Conservation (phyloP, 208 protist species). For the Trypanosoma melophagium region DNA sequence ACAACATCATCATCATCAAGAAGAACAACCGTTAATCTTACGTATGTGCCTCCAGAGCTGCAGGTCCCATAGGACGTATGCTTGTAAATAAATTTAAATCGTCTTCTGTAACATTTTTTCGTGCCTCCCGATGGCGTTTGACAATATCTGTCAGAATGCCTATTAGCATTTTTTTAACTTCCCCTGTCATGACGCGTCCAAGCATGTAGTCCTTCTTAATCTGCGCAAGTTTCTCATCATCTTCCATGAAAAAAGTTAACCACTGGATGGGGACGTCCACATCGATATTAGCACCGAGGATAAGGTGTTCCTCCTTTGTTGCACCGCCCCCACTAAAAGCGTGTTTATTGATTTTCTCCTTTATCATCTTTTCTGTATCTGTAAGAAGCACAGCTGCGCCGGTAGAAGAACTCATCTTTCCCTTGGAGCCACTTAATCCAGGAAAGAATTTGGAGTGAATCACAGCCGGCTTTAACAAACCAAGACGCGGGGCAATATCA, state of each 20-base stretch:
- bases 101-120: slow-evolving; percentile 89
- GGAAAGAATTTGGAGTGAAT: slow-evolving; percentile 99
- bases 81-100: slow-evolving; percentile 70
- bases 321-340: slow-evolving; percentile 98
- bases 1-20: too few relatives aligned
- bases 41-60: background rate
- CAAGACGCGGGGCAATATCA: slow-evolving; percentile 96
- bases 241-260: slow-evolving; percentile 98
- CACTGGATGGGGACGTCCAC: slow-evolving; percentile 97
- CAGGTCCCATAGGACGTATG: slow-evolving; percentile 66
- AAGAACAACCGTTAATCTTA: background rate
- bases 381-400: slow-evolving; percentile 96
- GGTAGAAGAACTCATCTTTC: slow-evolving; percentile 98
- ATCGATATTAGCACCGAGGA: slow-evolving; percentile 92
- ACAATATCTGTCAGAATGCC: slow-evolving; percentile 87
- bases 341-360: slow-evolving; percentile 96
- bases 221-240: slow-evolving; percentile 92
- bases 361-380: slow-evolving; percentile 95
- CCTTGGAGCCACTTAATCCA: slow-evolving; percentile 94
- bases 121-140: slow-evolving; percentile 85
- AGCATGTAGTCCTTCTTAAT: slow-evolving; percentile 90
- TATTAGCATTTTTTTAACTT: slow-evolving; percentile 97
- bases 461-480: slow-evolving; percentile 95
- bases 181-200: slow-evolving; percentile 95
- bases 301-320: slow-evolving; percentile 96